Conservation (phyloP, 768 basidiomycete species). For the Xerocomus potaroensis region DNA sequence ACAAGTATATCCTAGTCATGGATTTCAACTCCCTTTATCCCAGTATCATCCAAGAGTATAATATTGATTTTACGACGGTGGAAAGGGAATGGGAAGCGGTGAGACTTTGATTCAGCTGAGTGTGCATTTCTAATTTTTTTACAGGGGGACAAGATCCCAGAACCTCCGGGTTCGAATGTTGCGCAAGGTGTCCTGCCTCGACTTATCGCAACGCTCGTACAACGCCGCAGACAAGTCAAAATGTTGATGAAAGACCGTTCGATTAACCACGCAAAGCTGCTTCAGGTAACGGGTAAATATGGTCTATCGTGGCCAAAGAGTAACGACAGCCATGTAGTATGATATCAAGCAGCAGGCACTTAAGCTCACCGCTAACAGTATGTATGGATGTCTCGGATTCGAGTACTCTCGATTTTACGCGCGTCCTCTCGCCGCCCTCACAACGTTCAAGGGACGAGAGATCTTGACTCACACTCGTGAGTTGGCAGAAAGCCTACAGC, state of each 20-base stretch:
- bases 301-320: not conserved
- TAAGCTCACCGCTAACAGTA: conserved; percentile 98
- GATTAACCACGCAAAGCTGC: conserved; percentile 64
- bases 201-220: conserved; percentile 95
- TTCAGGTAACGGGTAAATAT: conserved; percentile 57
- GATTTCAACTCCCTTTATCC: conserved; percentile 99
- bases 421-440: conserved; percentile 92
- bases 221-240: conserved; percentile 86
- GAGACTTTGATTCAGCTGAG: not conserved
- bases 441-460: conserved; percentile 96
- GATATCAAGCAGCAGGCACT: conserved; percentile 97
- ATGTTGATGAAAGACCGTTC: conserved; percentile 88
- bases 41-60: conserved; percentile 99
- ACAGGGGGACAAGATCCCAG: conserved; percentile 78
- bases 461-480: conserved; percentile 92
- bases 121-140: too few relatives aligned
- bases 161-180: conserved; percentile 69
- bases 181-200: conserved; percentile 90
- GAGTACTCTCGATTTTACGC: conserved; percentile 97
- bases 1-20: conserved; percentile 97
- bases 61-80: conserved; percentile 98
- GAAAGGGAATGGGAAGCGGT: conserved; percentile 63
- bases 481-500: conserved; percentile 81
- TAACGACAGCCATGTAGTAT: conserved; percentile 47
- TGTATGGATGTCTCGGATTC: conserved; percentile 99